phyloP scores from a whole-genome alignment of 2,329 filamentous ascomycete species.

The Aspergillus intermedius region DNA sequence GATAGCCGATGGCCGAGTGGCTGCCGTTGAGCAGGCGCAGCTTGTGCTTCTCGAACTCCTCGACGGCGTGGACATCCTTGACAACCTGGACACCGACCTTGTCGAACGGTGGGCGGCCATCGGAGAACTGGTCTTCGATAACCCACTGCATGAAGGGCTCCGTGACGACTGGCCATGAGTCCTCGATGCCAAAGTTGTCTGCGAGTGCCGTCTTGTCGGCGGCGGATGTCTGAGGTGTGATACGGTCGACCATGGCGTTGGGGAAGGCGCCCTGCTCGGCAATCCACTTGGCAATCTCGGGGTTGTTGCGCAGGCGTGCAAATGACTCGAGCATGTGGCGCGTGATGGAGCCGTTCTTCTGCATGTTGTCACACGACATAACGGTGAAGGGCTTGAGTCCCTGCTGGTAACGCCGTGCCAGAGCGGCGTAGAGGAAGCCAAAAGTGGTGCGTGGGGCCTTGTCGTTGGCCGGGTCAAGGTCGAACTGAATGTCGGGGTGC shows the following conservation, averaged over 20 bases:
- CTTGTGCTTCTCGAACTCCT: constrained; percentile 53
- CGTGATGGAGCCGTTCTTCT: constrained; percentile 51
- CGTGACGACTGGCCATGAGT: constrained; percentile 50
- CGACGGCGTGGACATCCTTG: constrained; percentile 46
- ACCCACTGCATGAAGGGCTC: constrained; percentile 55
- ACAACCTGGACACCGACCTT: constrained; percentile 50
- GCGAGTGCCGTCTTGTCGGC: constrained; percentile 43
- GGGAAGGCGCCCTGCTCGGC: constrained; percentile 45
- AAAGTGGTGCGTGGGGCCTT: constrained; percentile 44
- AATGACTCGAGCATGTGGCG: constrained; percentile 48
- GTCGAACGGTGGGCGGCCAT: constrained; percentile 48
- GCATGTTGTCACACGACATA: constrained; percentile 53
- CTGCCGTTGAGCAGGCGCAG: constrained; percentile 50
- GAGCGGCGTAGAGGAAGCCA: constrained; percentile 48
- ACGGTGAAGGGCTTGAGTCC: constrained; percentile 50
- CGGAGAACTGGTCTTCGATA: constrained; percentile 47
- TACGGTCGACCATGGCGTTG: constrained; percentile 52
- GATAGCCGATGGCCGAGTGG: constrained; percentile 49
- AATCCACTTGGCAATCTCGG: constrained; percentile 47
- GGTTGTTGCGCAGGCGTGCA: constrained; percentile 43
- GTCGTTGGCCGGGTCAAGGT: constrained; percentile 40
- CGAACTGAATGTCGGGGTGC: constrained; percentile 46
- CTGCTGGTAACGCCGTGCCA: constrained; percentile 40
- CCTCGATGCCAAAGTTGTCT: constrained; percentile 43
- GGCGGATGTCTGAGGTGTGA: constrained; percentile 46